Evolutionary conservation across 2,329 filamentous ascomycete genomes (phyloP).

Genomic region (Colletotrichum aenigma): DNA sequence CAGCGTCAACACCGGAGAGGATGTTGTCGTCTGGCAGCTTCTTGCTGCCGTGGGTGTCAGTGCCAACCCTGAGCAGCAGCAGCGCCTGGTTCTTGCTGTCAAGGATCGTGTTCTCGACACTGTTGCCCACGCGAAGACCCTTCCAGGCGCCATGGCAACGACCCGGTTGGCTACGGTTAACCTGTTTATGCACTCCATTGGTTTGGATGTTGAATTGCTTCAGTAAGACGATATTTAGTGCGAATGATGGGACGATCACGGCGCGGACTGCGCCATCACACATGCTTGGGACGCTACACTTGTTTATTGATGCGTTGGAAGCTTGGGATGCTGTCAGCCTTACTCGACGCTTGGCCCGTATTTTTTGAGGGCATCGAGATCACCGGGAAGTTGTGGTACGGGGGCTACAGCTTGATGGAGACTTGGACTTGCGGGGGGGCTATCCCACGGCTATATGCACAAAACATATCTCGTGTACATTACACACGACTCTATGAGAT

Average conservation of each 20-base stretch:
- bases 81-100: constrained; percentile 89
- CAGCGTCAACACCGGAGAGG: constrained; percentile 86
- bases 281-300: not conserved
- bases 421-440: not conserved
- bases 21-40: constrained; percentile 98
- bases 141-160: constrained; percentile 84
- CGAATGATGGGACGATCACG: not conserved
- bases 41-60: constrained; percentile 93
- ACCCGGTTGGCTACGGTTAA: constrained; percentile 92
- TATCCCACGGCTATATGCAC: constrained; percentile 13
- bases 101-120: constrained; percentile 99
- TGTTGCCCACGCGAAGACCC: constrained; percentile 83
- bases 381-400: constrained; percentile 8
- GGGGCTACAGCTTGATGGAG: constrained; percentile 10
- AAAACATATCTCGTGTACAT: constrained; percentile 20
- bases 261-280: not conserved
- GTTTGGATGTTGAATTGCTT: constrained; percentile 88
- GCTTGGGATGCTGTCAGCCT: not conserved
- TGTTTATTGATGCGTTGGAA: constrained; percentile 2
- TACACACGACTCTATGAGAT: constrained; percentile 2
- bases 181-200: constrained; percentile 97
- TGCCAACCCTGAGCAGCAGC: constrained; percentile 92
- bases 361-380: constrained; percentile 12
- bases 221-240: constrained; percentile 30
- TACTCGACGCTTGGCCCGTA: constrained; percentile 1